Evolutionary conservation across 768 basidiomycete species (phyloP).

Genomic region (Dendrothele bispora): DNA sequence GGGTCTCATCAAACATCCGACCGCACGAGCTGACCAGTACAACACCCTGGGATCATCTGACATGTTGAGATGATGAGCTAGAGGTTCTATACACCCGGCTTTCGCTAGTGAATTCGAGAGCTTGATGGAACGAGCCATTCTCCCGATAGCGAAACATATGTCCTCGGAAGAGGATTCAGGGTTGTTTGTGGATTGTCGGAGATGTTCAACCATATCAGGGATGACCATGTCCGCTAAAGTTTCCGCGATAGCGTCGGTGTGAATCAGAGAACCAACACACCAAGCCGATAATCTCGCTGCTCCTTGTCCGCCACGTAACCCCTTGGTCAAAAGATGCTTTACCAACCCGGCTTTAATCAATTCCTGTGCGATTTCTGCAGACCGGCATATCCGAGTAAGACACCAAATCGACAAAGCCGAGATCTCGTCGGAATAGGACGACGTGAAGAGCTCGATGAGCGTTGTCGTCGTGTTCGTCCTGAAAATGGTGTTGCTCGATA

Average conservation of each 20-base stretch:
- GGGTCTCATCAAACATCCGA: conserved; percentile 27
- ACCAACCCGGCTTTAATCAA: conserved; percentile 21
- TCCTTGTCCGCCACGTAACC: conserved; percentile 12
- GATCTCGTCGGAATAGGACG: conserved; percentile 19
- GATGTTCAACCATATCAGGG: conserved; percentile 16
- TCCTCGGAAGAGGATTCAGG: conserved; percentile 12
- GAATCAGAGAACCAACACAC: conserved; percentile 20
- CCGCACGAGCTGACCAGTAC: conserved; percentile 19
- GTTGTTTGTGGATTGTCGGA: conserved; percentile 14
- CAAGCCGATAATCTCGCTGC: conserved; percentile 20
- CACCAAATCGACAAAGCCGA: conserved; percentile 23
- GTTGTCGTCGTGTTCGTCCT: conserved; percentile 21
- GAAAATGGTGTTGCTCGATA: conserved; percentile 25
- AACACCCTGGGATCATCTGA: conserved; percentile 19
- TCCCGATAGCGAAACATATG: conserved; percentile 21
- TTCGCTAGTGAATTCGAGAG: conserved; percentile 21
- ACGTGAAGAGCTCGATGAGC: conserved; percentile 21
- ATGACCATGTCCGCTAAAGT: conserved; percentile 15
- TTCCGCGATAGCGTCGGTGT: conserved; percentile 23
- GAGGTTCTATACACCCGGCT: conserved; percentile 17
- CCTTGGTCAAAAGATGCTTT: conserved; percentile 13
- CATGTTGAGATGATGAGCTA: conserved; percentile 17
- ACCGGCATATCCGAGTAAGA: conserved; percentile 21
- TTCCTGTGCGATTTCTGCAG: conserved; percentile 20
- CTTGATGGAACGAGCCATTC: conserved; percentile 23